Base-by-base conservation (phyloP, 371 early-diverging fungal genomes). In the Nosema muscidifuracis region DNA sequence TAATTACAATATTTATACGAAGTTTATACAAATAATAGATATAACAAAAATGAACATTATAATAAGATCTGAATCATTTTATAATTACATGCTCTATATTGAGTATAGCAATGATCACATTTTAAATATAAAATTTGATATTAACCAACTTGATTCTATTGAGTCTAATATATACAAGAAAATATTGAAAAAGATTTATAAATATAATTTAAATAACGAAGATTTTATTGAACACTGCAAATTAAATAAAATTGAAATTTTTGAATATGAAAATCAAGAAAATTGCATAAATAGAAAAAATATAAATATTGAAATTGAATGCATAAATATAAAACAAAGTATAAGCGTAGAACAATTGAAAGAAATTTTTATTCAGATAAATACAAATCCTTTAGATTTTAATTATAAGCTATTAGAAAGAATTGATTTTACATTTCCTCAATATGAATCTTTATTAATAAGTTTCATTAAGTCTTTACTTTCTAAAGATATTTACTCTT, bases 81-180 rank as follows among this genome's bases (percentile, higher is more conserved):
- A 68, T 31, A 68, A 68, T 33, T 68, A 68, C 30, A 33, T 43
- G 10, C 36, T 68, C 6, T 68, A 68, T 38, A 68, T 57, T 26
- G n/a, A 68, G 12, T 30, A 15, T n/a, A 57, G 43, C 22, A 31
- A 42, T 26, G 47, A 56, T 20, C 58, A 56, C 22, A 56, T 42
- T 40, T 57, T 57, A 22, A 58, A 68, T 31, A 30, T 44, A 36
- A 36, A 36, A 18, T 20, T 43, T 31, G 58, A 57, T 58, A 43
- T 43, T 15, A 18, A 20, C 34, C 15, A 58, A 0, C 6, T 68
- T 3, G 53, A 36, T 9, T 15, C 58, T 9, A 40, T 57, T 16
- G 58, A 68, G 12, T 15, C 24, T 13, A 43, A 28, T 31, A 31
- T 68, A 18, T 68, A 57, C 36, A 55, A 36, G 12, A 33, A 57